Conservation (phyloP, 768 basidiomycete genomes). For the Boletus barrowsii region DNA sequence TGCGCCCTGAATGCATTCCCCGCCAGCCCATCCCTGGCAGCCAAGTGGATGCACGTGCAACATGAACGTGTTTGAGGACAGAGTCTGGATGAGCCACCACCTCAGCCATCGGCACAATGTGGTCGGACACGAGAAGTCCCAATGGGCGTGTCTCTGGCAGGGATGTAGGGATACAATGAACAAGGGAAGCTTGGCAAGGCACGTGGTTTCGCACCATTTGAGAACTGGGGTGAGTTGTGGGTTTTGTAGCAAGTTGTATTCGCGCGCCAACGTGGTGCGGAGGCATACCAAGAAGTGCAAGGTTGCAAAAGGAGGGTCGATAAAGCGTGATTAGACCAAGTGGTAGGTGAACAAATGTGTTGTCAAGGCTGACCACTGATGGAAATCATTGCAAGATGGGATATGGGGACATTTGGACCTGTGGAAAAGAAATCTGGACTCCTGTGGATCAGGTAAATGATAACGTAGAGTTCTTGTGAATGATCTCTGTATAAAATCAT, state of each 20-base stretch:
- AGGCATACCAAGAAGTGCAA: slow-evolving; percentile 29
- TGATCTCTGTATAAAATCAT: neutral
- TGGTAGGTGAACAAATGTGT: neutral
- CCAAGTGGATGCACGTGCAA: slow-evolving; percentile 11
- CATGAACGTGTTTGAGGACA: slow-evolving; percentile 16
- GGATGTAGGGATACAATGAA: slow-evolving; percentile 25
- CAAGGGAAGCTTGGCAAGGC: slow-evolving; percentile 26
- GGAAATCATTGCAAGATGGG: neutral
- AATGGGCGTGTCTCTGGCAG: slow-evolving; percentile 19
- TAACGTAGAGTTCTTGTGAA: no score
- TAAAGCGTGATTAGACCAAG: neutral
- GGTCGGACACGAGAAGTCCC: slow-evolving; percentile 16
- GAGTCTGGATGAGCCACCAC: slow-evolving; percentile 25
- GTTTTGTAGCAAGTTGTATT: slow-evolving; percentile 26
- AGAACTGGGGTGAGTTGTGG: slow-evolving; percentile 18
- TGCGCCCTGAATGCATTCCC: neutral
- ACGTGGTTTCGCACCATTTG: slow-evolving; percentile 24
- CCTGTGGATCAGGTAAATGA: no score
- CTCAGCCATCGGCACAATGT: slow-evolving; percentile 18
- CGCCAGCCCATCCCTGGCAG: slow-evolving; percentile 1
- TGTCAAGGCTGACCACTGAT: neutral
- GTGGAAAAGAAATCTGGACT: no score
- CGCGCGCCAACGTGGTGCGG: slow-evolving; percentile 23
- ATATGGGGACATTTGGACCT: no score
- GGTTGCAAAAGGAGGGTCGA: slow-evolving; percentile 12